These are phyloP conservation scores for Exophiala aquamarina DNA, from an alignment of 2,329 filamentous ascomycete species.

Conservation along the genomic window DNA sequence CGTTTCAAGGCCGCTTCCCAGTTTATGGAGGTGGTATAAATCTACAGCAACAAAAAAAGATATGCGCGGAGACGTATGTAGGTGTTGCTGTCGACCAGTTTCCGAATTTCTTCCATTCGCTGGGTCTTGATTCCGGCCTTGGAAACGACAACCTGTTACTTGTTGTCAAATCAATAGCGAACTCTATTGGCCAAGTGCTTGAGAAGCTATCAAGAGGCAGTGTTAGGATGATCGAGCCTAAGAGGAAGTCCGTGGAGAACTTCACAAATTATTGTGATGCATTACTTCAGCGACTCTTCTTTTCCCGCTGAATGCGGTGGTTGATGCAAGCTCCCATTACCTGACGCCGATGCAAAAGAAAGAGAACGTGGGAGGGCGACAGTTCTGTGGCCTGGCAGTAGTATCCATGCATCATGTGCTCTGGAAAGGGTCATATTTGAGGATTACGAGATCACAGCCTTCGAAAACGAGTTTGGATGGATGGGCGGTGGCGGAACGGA, in stretches of 20 bases:
- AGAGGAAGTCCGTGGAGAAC: conserved; percentile 44
- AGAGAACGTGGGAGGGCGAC: conserved; percentile 37
- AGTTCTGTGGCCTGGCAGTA: conserved; percentile 44
- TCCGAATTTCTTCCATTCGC: conserved; percentile 23
- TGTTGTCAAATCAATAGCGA: conserved; percentile 43
- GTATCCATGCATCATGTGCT: conserved; percentile 36
- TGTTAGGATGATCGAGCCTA: conserved; percentile 5
- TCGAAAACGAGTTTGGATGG: conserved; percentile 47
- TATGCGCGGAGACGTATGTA: conserved; percentile 30
- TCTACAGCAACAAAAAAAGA: conserved; percentile 25
- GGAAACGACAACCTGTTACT: conserved; percentile 38
- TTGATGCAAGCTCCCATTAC: conserved; percentile 50
- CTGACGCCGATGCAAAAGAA: conserved; percentile 30
- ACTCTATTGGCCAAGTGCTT: conserved; percentile 30
- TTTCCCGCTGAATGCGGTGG: conserved; percentile 43
- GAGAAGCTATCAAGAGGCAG: conserved; percentile 7
- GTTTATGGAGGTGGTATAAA: conserved; percentile 30
- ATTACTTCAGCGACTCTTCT: conserved; percentile 42
- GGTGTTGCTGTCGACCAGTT: conserved; percentile 27
- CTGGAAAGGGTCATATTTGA: conserved; percentile 43
- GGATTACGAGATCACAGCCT: conserved; percentile 47
- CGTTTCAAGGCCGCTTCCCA: conserved; percentile 33
- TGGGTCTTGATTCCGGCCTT: conserved; percentile 36
- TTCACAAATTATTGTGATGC: conserved; percentile 42
- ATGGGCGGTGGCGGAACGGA: conserved; percentile 50